These are phyloP conservation scores for Mimosa pudica DNA, from an alignment of 306 rosid genomes.

Conservation along the genomic window DNA sequence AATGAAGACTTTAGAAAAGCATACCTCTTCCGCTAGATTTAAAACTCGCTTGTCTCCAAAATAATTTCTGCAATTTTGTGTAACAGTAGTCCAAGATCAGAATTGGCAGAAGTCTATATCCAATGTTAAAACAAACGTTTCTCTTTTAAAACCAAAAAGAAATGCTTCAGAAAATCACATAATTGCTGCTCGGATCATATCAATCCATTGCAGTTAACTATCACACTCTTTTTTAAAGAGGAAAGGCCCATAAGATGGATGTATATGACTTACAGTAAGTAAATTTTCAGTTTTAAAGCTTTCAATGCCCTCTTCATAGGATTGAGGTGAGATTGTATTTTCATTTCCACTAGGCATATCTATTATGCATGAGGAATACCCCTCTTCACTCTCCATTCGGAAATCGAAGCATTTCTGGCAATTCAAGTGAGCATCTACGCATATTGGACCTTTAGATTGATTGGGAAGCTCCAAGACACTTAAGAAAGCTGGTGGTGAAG, in stretches of 20 bases:
- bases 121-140: not conserved
- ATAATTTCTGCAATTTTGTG: conserved; percentile 62
- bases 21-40: conserved; percentile 56
- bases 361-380: conserved; percentile 62
- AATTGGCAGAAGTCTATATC: conserved; percentile 15
- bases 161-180: not conserved
- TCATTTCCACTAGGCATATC: conserved; percentile 64
- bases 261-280: conserved; percentile 58
- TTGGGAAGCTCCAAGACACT: conserved; percentile 66
- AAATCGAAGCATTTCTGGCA: conserved; percentile 66
- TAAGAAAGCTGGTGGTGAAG: conserved; percentile 58
- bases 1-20: conserved; percentile 10
- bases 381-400: conserved; percentile 50
- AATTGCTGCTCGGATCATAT: not conserved
- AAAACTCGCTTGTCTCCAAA: conserved; percentile 74
- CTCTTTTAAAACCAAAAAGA: not conserved
- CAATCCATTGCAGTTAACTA: not conserved
- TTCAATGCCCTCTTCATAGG: conserved; percentile 61
- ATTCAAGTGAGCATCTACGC: conserved; percentile 51
- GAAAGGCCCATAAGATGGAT: conserved; percentile 26
- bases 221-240: conserved; percentile 23
- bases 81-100: conserved; percentile 33
- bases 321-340: conserved; percentile 51
- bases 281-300: conserved; percentile 57
- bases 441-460: conserved; percentile 53